Percentiles rank a stretch among this genome's conserved stretches.
Conservation (phyloP, 768 basidiomycete genomes). For the Pleurotus giganteus region DNA sequence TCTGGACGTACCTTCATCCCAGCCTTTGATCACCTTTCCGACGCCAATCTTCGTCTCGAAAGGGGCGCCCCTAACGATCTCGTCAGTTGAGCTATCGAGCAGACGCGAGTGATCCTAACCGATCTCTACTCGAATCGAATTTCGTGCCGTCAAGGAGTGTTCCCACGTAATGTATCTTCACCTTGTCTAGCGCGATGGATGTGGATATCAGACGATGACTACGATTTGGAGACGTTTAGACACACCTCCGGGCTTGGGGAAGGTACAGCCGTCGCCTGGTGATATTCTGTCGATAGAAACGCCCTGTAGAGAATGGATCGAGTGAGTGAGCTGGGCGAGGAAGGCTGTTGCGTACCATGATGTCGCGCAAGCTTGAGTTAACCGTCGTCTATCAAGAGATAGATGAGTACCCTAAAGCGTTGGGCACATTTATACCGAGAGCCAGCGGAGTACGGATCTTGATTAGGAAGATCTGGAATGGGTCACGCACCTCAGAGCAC, state of each 20-base stretch:
- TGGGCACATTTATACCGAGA: slow-evolving; percentile 14
- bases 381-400: slow-evolving; percentile 35
- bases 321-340: slow-evolving; percentile 14
- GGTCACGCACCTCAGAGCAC: slow-evolving; percentile 13
- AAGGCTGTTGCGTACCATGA: slow-evolving; percentile 35
- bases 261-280: slow-evolving; percentile 59
- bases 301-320: slow-evolving; percentile 43
- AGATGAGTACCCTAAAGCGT: slow-evolving; percentile 24
- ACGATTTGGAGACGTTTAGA: slow-evolving; percentile 17
- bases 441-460: slow-evolving; percentile 68
- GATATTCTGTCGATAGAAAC: slow-evolving; percentile 57
- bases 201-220: slow-evolving; percentile 14
- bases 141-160: slow-evolving; percentile 56
- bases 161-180: slow-evolving; percentile 78
- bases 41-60: slow-evolving; percentile 74
- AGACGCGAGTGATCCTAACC: slow-evolving; percentile 40
- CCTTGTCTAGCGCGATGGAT: slow-evolving; percentile 48
- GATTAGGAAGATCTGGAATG: slow-evolving; percentile 55
- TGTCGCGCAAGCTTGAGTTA: slow-evolving; percentile 17
- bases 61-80: slow-evolving; percentile 44
- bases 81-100: slow-evolving; percentile 7
- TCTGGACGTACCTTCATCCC: slow-evolving; percentile 73
- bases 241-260: slow-evolving; percentile 71
- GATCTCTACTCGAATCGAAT: slow-evolving; percentile 77
- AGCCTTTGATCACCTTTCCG: slow-evolving; percentile 82